A percentile compares a stretch with the other conserved stretches of the same genome.
Conservation (phyloP, 176 grass and related monocot genomes). For the Phoenix dactylifera region DNA sequence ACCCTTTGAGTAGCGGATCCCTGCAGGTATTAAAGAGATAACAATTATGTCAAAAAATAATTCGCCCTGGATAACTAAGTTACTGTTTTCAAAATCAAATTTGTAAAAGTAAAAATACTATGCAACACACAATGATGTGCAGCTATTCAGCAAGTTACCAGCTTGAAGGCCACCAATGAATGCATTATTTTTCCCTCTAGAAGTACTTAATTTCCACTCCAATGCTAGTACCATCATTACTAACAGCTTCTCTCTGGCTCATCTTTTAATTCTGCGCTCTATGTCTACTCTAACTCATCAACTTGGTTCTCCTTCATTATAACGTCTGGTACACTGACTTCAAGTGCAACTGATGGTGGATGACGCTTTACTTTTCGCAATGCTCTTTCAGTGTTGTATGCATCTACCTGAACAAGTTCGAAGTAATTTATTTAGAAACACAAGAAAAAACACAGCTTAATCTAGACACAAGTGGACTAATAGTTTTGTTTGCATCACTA, state of each 20-base stretch:
- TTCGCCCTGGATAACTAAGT: no score
- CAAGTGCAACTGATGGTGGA: slow-evolving; percentile 17
- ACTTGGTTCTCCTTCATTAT: slow-evolving; percentile 35
- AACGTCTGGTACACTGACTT: slow-evolving; percentile 37
- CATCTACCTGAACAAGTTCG: slow-evolving; percentile 50
- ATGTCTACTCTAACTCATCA: slow-evolving; percentile 16
- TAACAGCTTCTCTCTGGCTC: slow-evolving; percentile 35
- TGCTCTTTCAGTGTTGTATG: slow-evolving; percentile 52
- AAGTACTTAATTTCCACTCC: slow-evolving; percentile 31
- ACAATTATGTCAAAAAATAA: no score
- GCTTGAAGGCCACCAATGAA: slow-evolving; percentile 57
- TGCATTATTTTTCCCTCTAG: slow-evolving; percentile 37
- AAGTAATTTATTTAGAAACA: slow-evolving; percentile 1
- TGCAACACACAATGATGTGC: no score
- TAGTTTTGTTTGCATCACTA: no score
- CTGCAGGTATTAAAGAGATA: slow-evolving; percentile 25
- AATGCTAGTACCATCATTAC: slow-evolving; percentile 25
- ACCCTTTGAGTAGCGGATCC: slow-evolving; percentile 71
- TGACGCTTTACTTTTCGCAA: slow-evolving; percentile 74
- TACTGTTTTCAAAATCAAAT: no score
- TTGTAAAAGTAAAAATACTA: no score
- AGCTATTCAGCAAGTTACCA: slow-evolving; percentile 40
- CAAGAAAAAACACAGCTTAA: not conserved
- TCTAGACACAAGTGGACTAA: no score
- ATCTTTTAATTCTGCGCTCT: slow-evolving; percentile 13